Evolutionary conservation across 2,329 filamentous ascomycete genomes (phyloP), one percentile per base, ranked within the genome.

Genomic region (Sporothrix globosa): DNA sequence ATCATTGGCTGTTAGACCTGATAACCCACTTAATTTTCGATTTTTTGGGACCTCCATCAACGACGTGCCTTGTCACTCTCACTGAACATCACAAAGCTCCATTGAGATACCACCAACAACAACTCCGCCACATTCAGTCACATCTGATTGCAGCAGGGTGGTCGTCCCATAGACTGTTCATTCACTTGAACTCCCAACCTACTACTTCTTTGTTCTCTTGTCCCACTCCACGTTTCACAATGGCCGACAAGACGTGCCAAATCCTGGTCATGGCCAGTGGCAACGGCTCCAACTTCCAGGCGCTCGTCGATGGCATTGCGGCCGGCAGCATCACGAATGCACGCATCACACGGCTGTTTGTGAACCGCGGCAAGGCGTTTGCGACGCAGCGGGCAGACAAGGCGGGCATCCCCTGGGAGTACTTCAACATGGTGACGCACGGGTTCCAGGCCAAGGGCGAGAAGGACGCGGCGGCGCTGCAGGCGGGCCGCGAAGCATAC

Each of bases 371-470:
- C 72, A 83, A 79, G 21, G 85, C 84, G 4, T 83, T 80, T 70
- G 83, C 84, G 1, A 81, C 77, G 1, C 75, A 74, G n/a, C 76
- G 79, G 0, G 79, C 79, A 7, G 77, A 79, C 1, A 81, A 77
- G 87, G 88, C 74, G 13, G 81, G 79, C 70, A 94, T 96, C 70
- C 89, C 91, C 0, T 92, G 88, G 69, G 86, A 87, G 69, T 95
- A 95, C 82, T 93, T 95, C 84, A 95, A 95, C 79, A 86, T 96
- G 53, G 84, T 94, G 70, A 85, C 87, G 48, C 90, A 92, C 81
- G 93, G 92, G 71, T 87, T 86, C 77, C 77, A 82, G 68, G 74
- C 74, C n/a, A 82, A 82, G 70, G 84, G 85, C 44, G 92, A 92
- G 77, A 86, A 84, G 73, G 86, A 93, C 75, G 81, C 86, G 21